Base-by-base conservation (phyloP, 345 rosid genomes). In the Brassica carinata region DNA sequence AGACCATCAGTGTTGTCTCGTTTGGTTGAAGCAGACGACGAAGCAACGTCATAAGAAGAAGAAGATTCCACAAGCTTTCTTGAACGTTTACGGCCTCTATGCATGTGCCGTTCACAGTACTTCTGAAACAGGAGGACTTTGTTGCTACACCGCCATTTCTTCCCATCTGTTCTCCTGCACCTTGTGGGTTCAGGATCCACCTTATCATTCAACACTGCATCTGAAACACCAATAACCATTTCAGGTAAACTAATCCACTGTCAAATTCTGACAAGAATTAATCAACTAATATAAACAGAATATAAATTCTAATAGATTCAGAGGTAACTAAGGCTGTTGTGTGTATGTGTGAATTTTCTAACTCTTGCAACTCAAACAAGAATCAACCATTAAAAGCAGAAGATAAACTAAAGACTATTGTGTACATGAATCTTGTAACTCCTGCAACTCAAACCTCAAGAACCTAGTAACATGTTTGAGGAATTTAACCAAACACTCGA, bases 121-220 rank as follows among this genome's bases (percentile, higher is more conserved):
- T 94, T 90, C 70, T 87, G 85, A 64, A 70, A 75, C 4, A 85
- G 74, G 78, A 94, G 74, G 57, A 88, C 92, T 17, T 45, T 34
- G 61, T 76, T 87, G 43, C 85, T 45, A 81, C 95, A 91, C 75
- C 92, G 73, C 95, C 98, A 91, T 85, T 89, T 94, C 84, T 91
- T 91, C 67, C 97, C 97, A 80, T 89, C 95, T 19, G 98, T 91
- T 85, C 96, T 89, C 78, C 92, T 76, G 74, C 94, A 91, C 82
- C 98, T 86, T 67, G 85, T 84, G 1, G 87, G 84, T 72, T 91
- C 91, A 59, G 83, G 74, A 53, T 88, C 90, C 89, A 76, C 77
- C 72, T 63, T 74, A 34, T 75, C 59, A 81, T 84, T 67, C 18
- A 80, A 75, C 78, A 80, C 84, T 78, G 74, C 79, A 82, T 82